Percentiles rank a stretch among this genome's conserved stretches.
Conservation (phyloP, 768 basidiomycete genomes). For the Chalciporus piperatus region DNA sequence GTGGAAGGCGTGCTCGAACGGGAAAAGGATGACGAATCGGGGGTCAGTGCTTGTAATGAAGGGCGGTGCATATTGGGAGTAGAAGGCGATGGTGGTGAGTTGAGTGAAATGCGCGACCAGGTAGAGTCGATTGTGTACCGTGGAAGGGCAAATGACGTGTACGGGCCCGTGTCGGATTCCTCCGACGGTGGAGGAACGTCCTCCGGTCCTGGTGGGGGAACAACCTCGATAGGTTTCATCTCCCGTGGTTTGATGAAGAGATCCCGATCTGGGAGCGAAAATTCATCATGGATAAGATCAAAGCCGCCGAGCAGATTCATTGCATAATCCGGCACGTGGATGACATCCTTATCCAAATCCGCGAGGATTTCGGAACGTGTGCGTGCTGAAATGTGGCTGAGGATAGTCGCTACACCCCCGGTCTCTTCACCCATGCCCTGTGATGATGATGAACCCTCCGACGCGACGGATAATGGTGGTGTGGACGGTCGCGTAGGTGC, state of each 20-base stretch:
- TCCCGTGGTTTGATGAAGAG: slow-evolving; percentile 29
- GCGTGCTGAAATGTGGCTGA: slow-evolving; percentile 31
- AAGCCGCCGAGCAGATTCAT: slow-evolving; percentile 42
- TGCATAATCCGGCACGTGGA: slow-evolving; percentile 44
- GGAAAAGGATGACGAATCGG: slow-evolving; percentile 31
- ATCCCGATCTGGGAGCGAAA: slow-evolving; percentile 32
- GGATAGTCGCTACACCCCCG: slow-evolving; percentile 38
- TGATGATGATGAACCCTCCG: slow-evolving; percentile 23
- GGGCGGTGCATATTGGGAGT: slow-evolving; percentile 21
- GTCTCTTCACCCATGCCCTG: slow-evolving; percentile 17
- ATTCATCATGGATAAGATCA: slow-evolving; percentile 35
- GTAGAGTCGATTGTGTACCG: slow-evolving; percentile 23
- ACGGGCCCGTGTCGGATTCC: slow-evolving; percentile 33
- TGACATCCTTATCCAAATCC: slow-evolving; percentile 30
- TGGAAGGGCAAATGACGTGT: slow-evolving; percentile 30
- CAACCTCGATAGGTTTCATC: slow-evolving; percentile 28
- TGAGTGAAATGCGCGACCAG: slow-evolving; percentile 20
- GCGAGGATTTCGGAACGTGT: slow-evolving; percentile 38
- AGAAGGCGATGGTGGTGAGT: slow-evolving; percentile 19
- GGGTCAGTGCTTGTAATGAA: slow-evolving; percentile 28
- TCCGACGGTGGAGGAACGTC: slow-evolving; percentile 26
- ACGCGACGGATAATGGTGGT: slow-evolving; percentile 28
- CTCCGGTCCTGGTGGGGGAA: slow-evolving; percentile 21
- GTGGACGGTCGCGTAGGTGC: slow-evolving; percentile 27
- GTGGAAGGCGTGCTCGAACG: slow-evolving; percentile 31